Percentiles rank a stretch among this genome's conserved stretches.
Evolutionary conservation across 2,329 filamentous ascomycete genomes (phyloP).

Genomic region (Parastagonospora nodorum): DNA sequence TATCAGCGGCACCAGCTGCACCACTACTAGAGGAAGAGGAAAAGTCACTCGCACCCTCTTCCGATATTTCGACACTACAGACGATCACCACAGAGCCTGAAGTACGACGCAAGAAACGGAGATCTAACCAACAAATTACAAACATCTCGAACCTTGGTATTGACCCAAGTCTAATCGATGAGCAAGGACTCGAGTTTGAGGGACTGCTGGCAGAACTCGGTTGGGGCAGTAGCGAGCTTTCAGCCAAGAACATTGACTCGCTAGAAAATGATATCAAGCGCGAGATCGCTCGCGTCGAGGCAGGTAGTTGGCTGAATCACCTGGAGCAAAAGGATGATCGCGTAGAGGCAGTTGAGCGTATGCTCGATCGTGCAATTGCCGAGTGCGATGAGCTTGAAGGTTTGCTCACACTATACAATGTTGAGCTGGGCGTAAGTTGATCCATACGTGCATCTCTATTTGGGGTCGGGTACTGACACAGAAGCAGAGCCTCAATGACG

Average conservation of each 20-base stretch:
- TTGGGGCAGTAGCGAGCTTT: constrained; percentile 80
- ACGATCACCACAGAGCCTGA: constrained; percentile 45
- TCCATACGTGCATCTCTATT: not conserved
- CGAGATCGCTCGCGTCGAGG: constrained; percentile 88
- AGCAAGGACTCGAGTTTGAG: constrained; percentile 78
- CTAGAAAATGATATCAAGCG: constrained; percentile 83
- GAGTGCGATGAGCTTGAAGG: constrained; percentile 98
- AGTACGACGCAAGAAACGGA: constrained; percentile 63
- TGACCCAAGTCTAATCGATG: constrained; percentile 76
- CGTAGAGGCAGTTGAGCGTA: constrained; percentile 80
- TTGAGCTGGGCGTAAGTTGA: constrained; percentile 80
- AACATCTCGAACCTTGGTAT: constrained; percentile 80
- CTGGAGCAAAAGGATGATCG: constrained; percentile 86
- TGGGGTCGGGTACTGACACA: constrained; percentile 29
- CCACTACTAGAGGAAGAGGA: constrained; percentile 27
- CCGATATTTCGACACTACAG: constrained; percentile 28
- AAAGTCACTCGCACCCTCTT: constrained; percentile 45
- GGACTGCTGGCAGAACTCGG: constrained; percentile 84
- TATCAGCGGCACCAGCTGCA: constrained; percentile 22
- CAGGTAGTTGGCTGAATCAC: constrained; percentile 87
- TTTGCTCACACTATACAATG: constrained; percentile 88
- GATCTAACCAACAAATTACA: constrained; percentile 75
- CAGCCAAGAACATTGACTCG: constrained; percentile 75
- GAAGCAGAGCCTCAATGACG: constrained; percentile 82
- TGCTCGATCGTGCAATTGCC: constrained; percentile 86